These are phyloP conservation scores for Eucommia ulmoides DNA, from an alignment of 257 asterid species.

Conservation along the genomic window DNA sequence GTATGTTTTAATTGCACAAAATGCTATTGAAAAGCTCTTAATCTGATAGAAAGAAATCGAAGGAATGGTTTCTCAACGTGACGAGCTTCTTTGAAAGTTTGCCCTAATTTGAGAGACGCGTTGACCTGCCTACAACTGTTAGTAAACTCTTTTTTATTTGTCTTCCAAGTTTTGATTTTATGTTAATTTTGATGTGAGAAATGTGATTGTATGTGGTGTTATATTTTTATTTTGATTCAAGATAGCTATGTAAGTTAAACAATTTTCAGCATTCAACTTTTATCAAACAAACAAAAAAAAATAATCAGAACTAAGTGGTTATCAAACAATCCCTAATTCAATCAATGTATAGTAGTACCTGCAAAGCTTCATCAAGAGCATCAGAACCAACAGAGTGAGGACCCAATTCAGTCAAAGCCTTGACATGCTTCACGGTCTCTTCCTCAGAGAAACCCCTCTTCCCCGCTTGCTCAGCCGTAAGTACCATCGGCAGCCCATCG, in stretches of 20 bases:
- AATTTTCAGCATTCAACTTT: no score
- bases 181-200: no score
- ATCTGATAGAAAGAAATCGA: no score
- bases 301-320: background rate
- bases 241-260: no score
- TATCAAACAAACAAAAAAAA: background rate
- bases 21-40: no score
- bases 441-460: slow-evolving; percentile 90
- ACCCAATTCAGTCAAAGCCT: slow-evolving; percentile 59
- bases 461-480: slow-evolving; percentile 54
- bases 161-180: no score
- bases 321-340: no score
- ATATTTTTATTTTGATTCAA: no score
- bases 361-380: slow-evolving; percentile 54
- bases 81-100: background rate
- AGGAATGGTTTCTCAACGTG: no score
- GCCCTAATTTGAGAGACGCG: background rate
- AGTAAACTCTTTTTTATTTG: no score
- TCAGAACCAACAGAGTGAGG: slow-evolving; percentile 87
- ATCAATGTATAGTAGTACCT: slow-evolving; percentile 31
- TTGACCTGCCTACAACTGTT: background rate
- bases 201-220: no score
- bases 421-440: slow-evolving; percentile 73
- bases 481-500: slow-evolving; percentile 49
- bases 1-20: no score